Evolutionary conservation across 176 grass and related monocot genomes (phyloP).

Genomic region (Thalia dealbata): DNA sequence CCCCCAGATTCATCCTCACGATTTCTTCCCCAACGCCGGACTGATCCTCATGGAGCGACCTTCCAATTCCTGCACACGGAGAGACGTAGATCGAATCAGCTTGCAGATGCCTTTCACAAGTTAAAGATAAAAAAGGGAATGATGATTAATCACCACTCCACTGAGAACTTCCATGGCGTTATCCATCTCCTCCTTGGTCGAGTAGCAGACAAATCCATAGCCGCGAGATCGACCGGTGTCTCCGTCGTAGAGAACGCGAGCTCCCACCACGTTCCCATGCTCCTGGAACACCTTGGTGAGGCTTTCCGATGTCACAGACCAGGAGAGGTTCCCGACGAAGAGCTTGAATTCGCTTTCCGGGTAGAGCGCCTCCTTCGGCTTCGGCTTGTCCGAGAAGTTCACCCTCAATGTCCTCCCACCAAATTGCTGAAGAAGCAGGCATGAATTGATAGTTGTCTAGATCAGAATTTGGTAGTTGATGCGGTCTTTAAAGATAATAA

Average conservation of each 20-base stretch:
- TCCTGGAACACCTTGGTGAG: slow-evolving; percentile 43
- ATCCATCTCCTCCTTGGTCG: slow-evolving; percentile 82
- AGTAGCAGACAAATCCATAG: slow-evolving; percentile 87
- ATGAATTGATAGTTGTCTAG: neutral
- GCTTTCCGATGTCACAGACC: slow-evolving; percentile 65
- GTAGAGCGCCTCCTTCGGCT: slow-evolving; percentile 51
- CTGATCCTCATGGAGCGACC: slow-evolving; percentile 66
- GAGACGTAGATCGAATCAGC: neutral
- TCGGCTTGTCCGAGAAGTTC: slow-evolving; percentile 79
- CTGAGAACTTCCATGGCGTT: slow-evolving; percentile 54
- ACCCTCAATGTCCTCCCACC: slow-evolving; percentile 75
- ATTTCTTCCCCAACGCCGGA: slow-evolving; percentile 56
- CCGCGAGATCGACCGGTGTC: slow-evolving; percentile 66
- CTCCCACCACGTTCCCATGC: slow-evolving; percentile 61
- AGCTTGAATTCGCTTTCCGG: slow-evolving; percentile 78
- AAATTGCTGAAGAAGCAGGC: slow-evolving; percentile 41
- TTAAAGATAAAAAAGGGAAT: neutral
- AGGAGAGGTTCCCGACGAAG: slow-evolving; percentile 81
- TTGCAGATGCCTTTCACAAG: neutral
- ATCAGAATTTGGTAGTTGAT: too few relatives aligned
- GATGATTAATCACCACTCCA: slow-evolving; percentile 40
- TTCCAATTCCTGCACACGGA: slow-evolving; percentile 51
- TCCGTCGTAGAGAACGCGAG: slow-evolving; percentile 68
- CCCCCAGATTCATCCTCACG: neutral
- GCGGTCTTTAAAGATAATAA: neutral